Conservation (phyloP, 352 stramenopile species). For the Phytophthora quininea region DNA sequence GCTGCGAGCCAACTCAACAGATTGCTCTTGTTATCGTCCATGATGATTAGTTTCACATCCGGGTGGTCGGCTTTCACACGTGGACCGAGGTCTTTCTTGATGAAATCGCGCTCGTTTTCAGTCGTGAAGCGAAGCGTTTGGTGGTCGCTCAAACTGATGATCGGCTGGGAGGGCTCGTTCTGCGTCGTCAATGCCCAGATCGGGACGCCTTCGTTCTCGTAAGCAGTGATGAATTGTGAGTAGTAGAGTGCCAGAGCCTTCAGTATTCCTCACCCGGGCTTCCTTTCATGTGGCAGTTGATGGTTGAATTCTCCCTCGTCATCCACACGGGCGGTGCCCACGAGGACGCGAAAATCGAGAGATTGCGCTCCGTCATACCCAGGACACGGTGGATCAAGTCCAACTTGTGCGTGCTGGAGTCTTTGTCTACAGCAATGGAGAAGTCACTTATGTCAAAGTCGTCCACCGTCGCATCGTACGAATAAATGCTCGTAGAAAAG, state of each 20-base stretch:
- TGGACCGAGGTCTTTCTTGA: conserved; percentile 74
- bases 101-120: conserved; percentile 53
- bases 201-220: conserved; percentile 55
- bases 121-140: conserved; percentile 50
- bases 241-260: conserved; percentile 80
- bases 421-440: conserved; percentile 71
- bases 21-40: conserved; percentile 78
- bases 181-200: conserved; percentile 81
- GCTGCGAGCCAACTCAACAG: conserved; percentile 43
- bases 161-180: conserved; percentile 68
- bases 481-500: conserved; percentile 71
- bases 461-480: conserved; percentile 43
- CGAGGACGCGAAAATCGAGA: conserved; percentile 72
- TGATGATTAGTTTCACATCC: conserved; percentile 73
- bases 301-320: conserved; percentile 61
- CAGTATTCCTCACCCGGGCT: conserved; percentile 48
- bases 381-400: conserved; percentile 45
- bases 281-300: conserved; percentile 55
- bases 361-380: conserved; percentile 28
- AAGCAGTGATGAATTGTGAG: conserved; percentile 79
- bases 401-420: conserved; percentile 41
- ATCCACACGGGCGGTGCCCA: conserved; percentile 86
- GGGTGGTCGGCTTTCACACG: conserved; percentile 66
- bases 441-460: conserved; percentile 64
- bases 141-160: conserved; percentile 43